Base-by-base conservation (phyloP, 768 basidiomycete genomes). In the Rhodosporidiobolus odoratus region DNA sequence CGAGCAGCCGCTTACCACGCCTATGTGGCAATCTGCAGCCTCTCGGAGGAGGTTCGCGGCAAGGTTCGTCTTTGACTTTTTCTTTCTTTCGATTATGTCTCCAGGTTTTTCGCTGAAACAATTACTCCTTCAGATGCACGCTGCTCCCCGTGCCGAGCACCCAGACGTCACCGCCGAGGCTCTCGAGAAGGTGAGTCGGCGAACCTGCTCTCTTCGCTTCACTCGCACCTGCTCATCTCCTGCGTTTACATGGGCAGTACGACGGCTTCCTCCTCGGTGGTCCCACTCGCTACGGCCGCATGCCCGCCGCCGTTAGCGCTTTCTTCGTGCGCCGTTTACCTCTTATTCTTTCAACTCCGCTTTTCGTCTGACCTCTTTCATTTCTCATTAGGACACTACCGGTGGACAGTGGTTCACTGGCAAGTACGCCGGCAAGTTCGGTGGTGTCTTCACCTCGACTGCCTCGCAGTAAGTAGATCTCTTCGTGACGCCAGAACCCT, bases 351-450 rank as follows among this genome's bases (percentile, higher is more conserved):
- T 53, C 52, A 25, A 10, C 23, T n/a, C n/a, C 12, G 30, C 30
- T 32, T 27, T 13, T 25, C 30, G 52, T 17, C 30, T n/a, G 52
- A n/a, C 52, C 25, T 53, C 52, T 53, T 23, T 45, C 43, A 12
- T 45, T 45, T 12, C 43, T 45, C 23, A 12, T 13, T 45, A 45
- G 43, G 65, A 92, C 72, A 78, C 83, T 10, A 90, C 89, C 13
- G 89, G 90, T 65, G 75, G 79, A 2, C 83, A 89, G 40, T 91
- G 90, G 89, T 75, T 67, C 0, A 59, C 35, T n/a, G 73, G 90
- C 30, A 82, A 79, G 2, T 81, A 93, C 60, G 79, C 83, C 25
- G 91, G 91, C 74, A 94, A 93, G 79, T 87, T 85, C 73, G 91
- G 84, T 23, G 48, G 62, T 27, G 87, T 88, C 6, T 92, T 92